phyloP scores from a whole-genome alignment of 345 rosid genomes.

The Microcos paniculata region DNA sequence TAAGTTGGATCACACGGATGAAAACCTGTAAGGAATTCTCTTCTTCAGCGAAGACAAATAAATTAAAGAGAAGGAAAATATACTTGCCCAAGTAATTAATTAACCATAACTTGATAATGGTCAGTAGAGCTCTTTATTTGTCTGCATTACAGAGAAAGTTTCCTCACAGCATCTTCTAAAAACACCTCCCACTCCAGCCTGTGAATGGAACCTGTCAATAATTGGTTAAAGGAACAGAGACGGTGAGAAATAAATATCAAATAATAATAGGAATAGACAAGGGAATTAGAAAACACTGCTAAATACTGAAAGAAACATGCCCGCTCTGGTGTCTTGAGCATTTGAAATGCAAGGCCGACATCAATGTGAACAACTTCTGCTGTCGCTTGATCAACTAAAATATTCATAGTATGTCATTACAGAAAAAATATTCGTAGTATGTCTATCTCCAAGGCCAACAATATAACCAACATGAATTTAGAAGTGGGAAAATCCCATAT shows the following conservation, averaged over 20 bases:
- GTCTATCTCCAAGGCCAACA: conserved; percentile 98
- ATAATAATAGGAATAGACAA: conserved; percentile 8
- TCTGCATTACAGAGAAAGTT: conserved; percentile 87
- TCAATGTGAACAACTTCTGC: conserved; percentile 99
- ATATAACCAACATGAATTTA: conserved; percentile 98
- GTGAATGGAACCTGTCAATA: conserved; percentile 86
- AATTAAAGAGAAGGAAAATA: background rate
- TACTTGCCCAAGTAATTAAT: conserved; percentile 10
- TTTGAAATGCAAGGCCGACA: conserved; percentile 98
- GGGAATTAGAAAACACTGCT: conserved; percentile 6
- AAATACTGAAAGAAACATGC: conserved; percentile 38
- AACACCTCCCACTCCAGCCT: conserved; percentile 96
- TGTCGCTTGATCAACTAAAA: conserved; percentile 89
- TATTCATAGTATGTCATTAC: too few relatives aligned
- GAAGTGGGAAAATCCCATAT: too few relatives aligned
- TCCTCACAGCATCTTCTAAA: conserved; percentile 97
- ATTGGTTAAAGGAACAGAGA: background rate
- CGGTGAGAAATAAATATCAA: conserved; percentile 7
- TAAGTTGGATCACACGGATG: conserved; percentile 95
- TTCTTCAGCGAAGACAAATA: conserved; percentile 7
- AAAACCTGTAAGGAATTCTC: conserved; percentile 67
- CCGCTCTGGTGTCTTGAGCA: conserved; percentile 98
- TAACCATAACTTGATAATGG: conserved; percentile 85
- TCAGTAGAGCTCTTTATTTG: conserved; percentile 95
- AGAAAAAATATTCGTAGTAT: too few relatives aligned